Percentiles rank a stretch among this genome's conserved stretches.
phyloP scores from a whole-genome alignment of 2,329 filamentous ascomycete species.

The Fusarium longipes region DNA sequence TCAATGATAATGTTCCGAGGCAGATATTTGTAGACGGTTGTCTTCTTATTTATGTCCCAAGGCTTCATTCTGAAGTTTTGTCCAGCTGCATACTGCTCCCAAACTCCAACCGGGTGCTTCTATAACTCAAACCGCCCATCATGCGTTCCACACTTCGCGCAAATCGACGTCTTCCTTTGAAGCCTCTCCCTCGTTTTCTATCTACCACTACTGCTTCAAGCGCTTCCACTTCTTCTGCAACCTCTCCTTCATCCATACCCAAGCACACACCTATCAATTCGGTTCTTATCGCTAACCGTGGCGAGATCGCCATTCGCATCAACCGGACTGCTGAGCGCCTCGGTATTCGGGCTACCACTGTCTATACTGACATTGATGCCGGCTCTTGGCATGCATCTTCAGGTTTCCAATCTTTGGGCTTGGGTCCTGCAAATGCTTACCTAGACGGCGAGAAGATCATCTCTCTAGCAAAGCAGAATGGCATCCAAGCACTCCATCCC shows the following conservation, averaged over 20 bases:
- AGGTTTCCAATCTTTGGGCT: slow-evolving; percentile 83
- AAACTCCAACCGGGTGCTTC: slow-evolving; percentile 28
- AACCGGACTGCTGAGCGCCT: slow-evolving; percentile 87
- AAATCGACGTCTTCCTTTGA: slow-evolving; percentile 61
- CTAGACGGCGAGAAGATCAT: slow-evolving; percentile 95
- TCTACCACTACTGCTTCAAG: slow-evolving; percentile 52
- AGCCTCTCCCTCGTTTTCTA: slow-evolving; percentile 55
- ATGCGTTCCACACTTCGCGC: slow-evolving; percentile 67
- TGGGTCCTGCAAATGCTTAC: slow-evolving; percentile 87
- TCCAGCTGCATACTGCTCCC: slow-evolving; percentile 21
- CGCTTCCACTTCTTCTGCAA: slow-evolving; percentile 48
- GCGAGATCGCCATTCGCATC: slow-evolving; percentile 95
- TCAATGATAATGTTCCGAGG: slow-evolving; percentile 27
- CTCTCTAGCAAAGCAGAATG: slow-evolving; percentile 82
- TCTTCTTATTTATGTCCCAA: slow-evolving; percentile 24
- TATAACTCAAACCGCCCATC: slow-evolving; percentile 34
- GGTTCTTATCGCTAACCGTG: slow-evolving; percentile 94
- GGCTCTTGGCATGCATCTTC: slow-evolving; percentile 87
- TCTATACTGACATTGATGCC: slow-evolving; percentile 94
- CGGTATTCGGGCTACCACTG: slow-evolving; percentile 91
- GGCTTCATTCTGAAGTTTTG: slow-evolving; percentile 13
- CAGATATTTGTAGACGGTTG: slow-evolving; percentile 5
- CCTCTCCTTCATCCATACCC: slow-evolving; percentile 48
- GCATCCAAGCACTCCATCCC: slow-evolving; percentile 92
- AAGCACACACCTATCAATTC: slow-evolving; percentile 71